Evolutionary conservation across 2,329 filamentous ascomycete species (phyloP).

Genomic region (Talaromyces sp.): DNA sequence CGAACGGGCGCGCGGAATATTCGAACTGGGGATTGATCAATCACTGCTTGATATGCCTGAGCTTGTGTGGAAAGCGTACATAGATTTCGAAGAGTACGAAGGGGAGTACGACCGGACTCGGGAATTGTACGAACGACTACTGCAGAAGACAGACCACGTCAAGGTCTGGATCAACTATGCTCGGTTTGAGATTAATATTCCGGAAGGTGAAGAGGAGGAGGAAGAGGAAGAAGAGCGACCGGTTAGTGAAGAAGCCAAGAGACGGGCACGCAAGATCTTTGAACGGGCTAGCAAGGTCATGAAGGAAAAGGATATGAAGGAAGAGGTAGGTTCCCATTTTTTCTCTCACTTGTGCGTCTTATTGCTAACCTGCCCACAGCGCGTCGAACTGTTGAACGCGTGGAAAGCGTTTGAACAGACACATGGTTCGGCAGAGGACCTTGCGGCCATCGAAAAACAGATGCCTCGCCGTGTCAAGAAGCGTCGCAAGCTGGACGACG

Average conservation of each 20-base stretch:
- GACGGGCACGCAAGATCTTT: conserved; percentile 76
- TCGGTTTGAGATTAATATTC: conserved; percentile 95
- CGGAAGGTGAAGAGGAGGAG: conserved; percentile 63
- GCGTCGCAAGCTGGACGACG: conserved; percentile 84
- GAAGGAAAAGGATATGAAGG: conserved; percentile 85
- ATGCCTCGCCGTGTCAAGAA: conserved; percentile 95
- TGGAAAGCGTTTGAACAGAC: conserved; percentile 90
- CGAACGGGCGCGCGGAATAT: conserved; percentile 83
- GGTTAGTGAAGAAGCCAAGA: conserved; percentile 79
- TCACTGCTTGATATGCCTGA: conserved; percentile 92
- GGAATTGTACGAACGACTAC: conserved; percentile 78
- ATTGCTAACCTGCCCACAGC: conserved; percentile 41
- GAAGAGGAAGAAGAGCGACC: conserved; percentile 48
- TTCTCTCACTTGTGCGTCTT: background rate
- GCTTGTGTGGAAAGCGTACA: conserved; percentile 95
- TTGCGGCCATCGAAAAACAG: conserved; percentile 80
- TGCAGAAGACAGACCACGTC: conserved; percentile 95
- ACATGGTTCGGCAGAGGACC: conserved; percentile 70
- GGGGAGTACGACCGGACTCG: conserved; percentile 82
- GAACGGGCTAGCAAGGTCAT: conserved; percentile 78
- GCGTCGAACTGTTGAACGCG: conserved; percentile 84
- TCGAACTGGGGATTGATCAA: conserved; percentile 82
- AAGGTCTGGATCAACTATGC: conserved; percentile 99
- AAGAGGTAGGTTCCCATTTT: conserved; percentile 56
- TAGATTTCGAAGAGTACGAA: conserved; percentile 97